These are phyloP conservation scores for Cicer cuneatum DNA, from an alignment of 306 rosid genomes.

Conservation along the genomic window DNA sequence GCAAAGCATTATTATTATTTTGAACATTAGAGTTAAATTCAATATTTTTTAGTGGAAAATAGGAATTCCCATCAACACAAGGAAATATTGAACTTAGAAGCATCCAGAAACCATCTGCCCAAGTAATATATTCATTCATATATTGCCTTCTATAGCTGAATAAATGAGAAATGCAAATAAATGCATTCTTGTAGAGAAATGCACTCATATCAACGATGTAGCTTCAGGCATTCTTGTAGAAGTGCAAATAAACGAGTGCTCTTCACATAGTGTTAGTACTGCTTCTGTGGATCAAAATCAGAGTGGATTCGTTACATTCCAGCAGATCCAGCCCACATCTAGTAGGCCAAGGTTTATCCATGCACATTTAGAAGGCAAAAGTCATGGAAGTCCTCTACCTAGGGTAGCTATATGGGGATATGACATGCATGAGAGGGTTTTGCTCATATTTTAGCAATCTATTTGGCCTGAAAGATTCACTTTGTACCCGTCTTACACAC, in stretches of 20 bases:
- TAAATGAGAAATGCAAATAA: not conserved
- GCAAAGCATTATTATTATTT: not conserved
- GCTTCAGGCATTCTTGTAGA: constrained; percentile 8
- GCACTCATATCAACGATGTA: not conserved
- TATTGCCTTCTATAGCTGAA: not conserved
- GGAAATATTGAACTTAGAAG: not conserved
- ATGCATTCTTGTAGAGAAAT: not conserved
- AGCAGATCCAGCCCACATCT: not conserved
- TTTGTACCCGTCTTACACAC: constrained; percentile 13
- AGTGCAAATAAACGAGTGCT: not conserved
- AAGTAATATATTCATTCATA: not conserved
- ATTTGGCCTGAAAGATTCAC: constrained; percentile 7
- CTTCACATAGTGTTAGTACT: not conserved
- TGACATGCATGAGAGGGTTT: not conserved
- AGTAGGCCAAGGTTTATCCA: not conserved
- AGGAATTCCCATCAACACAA: not conserved
- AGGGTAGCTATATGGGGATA: not conserved
- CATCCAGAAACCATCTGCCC: not conserved
- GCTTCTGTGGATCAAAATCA: not conserved
- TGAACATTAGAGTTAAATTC: not conserved
- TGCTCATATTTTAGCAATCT: not conserved
- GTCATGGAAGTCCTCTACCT: not conserved
- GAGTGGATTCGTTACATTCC: not conserved
- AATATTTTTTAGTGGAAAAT: not conserved
- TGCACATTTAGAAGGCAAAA: not conserved